phyloP scores from a whole-genome alignment of 805 yeast genomes.

The Pichia rugopelliculosa region DNA sequence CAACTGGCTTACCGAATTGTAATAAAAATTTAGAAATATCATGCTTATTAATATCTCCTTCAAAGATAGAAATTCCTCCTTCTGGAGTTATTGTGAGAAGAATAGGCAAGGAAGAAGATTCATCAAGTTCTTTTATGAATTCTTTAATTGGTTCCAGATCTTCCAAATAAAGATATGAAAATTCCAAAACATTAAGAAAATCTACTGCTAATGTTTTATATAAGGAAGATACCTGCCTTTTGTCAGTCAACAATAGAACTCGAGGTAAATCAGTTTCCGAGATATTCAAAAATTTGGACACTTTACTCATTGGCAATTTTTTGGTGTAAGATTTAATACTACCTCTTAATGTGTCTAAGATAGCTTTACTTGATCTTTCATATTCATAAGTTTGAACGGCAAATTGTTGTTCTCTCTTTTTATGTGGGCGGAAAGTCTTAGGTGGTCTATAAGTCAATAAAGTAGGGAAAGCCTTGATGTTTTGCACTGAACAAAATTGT shows the following conservation, averaged over 20 bases:
- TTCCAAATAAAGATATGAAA: conserved; percentile 35
- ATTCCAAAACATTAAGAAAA: conserved; percentile 43
- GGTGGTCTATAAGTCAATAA: conserved; percentile 78
- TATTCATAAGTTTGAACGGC: conserved; percentile 49
- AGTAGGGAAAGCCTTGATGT: conserved; percentile 78
- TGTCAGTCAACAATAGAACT: conserved; percentile 47
- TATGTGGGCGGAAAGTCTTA: conserved; percentile 30
- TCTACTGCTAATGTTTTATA: conserved; percentile 66
- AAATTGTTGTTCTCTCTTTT: conserved; percentile 6
- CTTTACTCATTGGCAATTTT: conserved; percentile 33
- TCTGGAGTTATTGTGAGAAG: conserved; percentile 18
- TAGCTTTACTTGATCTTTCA: conserved; percentile 47
- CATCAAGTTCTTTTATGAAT: conserved; percentile 10
- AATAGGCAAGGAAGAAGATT: conserved; percentile 18
- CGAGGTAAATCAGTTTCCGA: conserved; percentile 22
- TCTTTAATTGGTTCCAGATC: conserved; percentile 13
- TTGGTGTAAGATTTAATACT: conserved; percentile 62
- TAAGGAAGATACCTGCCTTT: conserved; percentile 43
- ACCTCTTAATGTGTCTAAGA: conserved; percentile 47
- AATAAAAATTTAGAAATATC: conserved; percentile 27
- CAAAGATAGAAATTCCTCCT: conserved; percentile 13
- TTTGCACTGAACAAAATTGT: conserved; percentile 57
- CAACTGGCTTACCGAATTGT: conserved; percentile 26
- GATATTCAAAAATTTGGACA: conserved; percentile 24
- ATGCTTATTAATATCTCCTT: conserved; percentile 27